Percentiles rank a stretch among this genome's conserved stretches.
phyloP scores from a whole-genome alignment of 225 moss, liverwort and hornwort genomes.

The Marchantia polymorpha region DNA sequence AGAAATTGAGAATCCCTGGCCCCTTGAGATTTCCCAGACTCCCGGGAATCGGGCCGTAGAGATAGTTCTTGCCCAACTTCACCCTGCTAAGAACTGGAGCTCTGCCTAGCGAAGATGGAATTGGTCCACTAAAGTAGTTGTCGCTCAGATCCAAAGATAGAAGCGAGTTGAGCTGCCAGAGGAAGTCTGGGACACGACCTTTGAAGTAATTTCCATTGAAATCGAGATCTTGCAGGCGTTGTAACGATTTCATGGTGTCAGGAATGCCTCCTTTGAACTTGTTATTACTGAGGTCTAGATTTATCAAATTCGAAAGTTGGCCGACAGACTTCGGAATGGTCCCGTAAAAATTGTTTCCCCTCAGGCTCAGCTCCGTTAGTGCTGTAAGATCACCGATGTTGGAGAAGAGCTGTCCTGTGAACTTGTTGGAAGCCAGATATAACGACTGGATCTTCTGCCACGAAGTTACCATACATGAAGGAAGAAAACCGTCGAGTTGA shows the following conservation, averaged over 20 bases:
- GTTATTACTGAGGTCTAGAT: conserved; percentile 18
- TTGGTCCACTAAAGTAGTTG: conserved; percentile 28
- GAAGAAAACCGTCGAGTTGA: conserved; percentile 26
- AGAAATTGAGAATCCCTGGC: too few relatives aligned
- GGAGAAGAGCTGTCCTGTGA: conserved; percentile 15
- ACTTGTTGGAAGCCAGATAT: conserved; percentile 1
- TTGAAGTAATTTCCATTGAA: conserved; percentile 10
- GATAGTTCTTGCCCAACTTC: not conserved
- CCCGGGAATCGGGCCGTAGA: conserved; percentile 23
- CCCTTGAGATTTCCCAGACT: too few relatives aligned
- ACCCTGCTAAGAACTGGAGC: conserved; percentile 19
- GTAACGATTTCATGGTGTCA: not conserved
- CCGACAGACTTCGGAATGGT: conserved; percentile 22
- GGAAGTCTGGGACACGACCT: conserved; percentile 15
- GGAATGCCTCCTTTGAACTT: not conserved
- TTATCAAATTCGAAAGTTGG: conserved; percentile 22
- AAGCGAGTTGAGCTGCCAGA: conserved; percentile 18
- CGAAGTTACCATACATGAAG: conserved; percentile 4
- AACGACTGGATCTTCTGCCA: conserved; percentile 19
- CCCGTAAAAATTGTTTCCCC: conserved; percentile 29
- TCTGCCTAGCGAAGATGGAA: conserved; percentile 24
- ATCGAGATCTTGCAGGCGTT: not conserved
- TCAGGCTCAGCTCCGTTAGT: conserved; percentile 28
- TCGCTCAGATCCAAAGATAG: not conserved
- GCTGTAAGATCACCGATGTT: conserved; percentile 21